Percentiles rank a stretch among this genome's conserved stretches.
Conservation (phyloP, 1,139 yeast species). For the Pneumocystis canis region DNA sequence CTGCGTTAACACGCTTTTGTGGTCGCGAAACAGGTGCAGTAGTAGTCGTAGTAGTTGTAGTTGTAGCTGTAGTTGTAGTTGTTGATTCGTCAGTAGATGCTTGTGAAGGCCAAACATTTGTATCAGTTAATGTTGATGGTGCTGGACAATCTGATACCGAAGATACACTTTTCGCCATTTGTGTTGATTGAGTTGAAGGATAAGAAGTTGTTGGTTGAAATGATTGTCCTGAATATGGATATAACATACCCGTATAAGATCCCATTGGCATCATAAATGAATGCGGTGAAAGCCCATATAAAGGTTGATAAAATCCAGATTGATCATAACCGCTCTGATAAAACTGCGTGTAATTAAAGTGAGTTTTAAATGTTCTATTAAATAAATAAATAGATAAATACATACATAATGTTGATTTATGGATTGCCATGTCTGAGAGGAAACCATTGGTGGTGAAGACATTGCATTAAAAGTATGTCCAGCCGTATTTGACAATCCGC, state of each 20-base stretch:
- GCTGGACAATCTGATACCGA: background rate
- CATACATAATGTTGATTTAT: background rate
- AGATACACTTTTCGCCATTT: background rate
- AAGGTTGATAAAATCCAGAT: background rate
- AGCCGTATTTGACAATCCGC: background rate
- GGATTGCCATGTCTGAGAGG: background rate
- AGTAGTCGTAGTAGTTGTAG: conserved; percentile 6
- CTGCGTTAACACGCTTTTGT: conserved; percentile 14
- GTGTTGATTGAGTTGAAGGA: background rate
- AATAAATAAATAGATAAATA: no score
- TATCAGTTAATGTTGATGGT: background rate
- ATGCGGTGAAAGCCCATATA: background rate
- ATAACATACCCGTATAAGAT: background rate
- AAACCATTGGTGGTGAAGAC: background rate
- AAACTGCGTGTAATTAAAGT: background rate
- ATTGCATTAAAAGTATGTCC: background rate
- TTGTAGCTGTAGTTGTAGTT: conserved; percentile 3
- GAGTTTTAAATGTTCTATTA: no score
- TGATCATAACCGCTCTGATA: background rate
- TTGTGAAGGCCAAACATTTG: background rate
- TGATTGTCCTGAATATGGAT: background rate
- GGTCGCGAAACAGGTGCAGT: no score
- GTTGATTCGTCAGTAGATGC: conserved; percentile 5
- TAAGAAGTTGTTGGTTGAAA: background rate
- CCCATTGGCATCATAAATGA: background rate